These are phyloP conservation scores for Cyclotella sp. DNA, from an alignment of 108 stramenopile species.

Conservation along the genomic window DNA sequence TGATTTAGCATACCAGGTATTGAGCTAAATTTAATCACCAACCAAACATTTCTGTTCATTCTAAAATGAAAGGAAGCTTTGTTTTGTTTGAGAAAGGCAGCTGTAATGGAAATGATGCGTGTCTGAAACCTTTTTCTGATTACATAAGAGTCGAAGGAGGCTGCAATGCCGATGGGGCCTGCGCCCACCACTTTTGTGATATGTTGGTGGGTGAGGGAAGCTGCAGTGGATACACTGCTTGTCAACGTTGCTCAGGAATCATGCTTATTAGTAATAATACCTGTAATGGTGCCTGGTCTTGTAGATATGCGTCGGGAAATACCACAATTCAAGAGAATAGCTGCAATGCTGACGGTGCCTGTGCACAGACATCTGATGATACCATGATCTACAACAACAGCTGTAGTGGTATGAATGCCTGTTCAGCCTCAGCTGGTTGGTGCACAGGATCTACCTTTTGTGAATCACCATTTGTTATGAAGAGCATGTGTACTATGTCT, in stretches of 20 bases:
- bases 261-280: not conserved
- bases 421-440: not conserved
- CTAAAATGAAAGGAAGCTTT: not conserved
- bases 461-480: too few relatives aligned
- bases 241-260: not conserved
- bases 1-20: too few relatives aligned
- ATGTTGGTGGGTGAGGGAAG: not conserved
- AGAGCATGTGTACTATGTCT: too few relatives aligned
- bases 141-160: not conserved
- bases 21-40: not conserved
- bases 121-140: not conserved
- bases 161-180: not conserved
- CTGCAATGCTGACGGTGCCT: not conserved
- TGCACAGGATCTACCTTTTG: too few relatives aligned
- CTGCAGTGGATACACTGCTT: not conserved
- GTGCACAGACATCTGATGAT: not conserved
- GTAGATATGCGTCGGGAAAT: not conserved
- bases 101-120: not conserved
- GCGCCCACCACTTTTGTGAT: not conserved
- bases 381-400: not conserved
- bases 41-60: too few relatives aligned
- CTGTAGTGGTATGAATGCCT: not conserved
- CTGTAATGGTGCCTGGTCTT: not conserved
- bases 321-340: not conserved
- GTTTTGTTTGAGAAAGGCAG: not conserved